Percentiles rank a stretch among this genome's conserved stretches.
These are phyloP conservation scores for Spathaspora girioi DNA, from an alignment of 805 yeast species.

Conservation along the genomic window DNA sequence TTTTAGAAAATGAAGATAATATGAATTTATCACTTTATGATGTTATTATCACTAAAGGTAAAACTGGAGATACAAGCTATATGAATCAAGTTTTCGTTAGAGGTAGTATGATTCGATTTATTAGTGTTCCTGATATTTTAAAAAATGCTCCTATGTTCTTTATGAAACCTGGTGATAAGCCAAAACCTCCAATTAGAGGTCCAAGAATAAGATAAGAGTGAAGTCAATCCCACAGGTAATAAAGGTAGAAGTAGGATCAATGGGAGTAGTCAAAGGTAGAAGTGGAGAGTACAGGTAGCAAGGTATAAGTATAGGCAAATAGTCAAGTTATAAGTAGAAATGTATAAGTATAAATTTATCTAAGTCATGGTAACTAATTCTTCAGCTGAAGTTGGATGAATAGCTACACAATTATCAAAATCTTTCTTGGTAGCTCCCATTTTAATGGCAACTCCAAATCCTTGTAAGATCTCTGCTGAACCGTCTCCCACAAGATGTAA, in stretches of 20 bases:
- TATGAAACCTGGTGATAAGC: constrained; percentile 53
- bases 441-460: constrained; percentile 96
- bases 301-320: too few species aligned
- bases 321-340: constrained; percentile 15
- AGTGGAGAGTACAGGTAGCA: too few species aligned
- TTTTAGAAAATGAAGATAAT: constrained; percentile 84
- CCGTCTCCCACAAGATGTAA: constrained; percentile 89
- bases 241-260: too few species aligned
- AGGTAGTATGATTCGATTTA: constrained; percentile 84
- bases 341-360: not conserved
- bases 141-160: constrained; percentile 86
- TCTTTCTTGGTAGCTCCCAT: constrained; percentile 99
- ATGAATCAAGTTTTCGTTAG: constrained; percentile 85
- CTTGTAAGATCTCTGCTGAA: constrained; percentile 92
- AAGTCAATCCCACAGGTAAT: too few species aligned
- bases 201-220: constrained; percentile 24
- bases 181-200: constrained; percentile 70
- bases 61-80: constrained; percentile 69
- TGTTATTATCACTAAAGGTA: constrained; percentile 66
- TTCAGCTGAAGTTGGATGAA: constrained; percentile 98
- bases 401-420: constrained; percentile 94
- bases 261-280: too few species aligned
- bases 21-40: constrained; percentile 89
- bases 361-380: constrained; percentile 81
- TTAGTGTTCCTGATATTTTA: constrained; percentile 85